These are phyloP conservation scores for Peronosclerospora sorghi DNA, from an alignment of 352 stramenopile species.

Conservation along the genomic window DNA sequence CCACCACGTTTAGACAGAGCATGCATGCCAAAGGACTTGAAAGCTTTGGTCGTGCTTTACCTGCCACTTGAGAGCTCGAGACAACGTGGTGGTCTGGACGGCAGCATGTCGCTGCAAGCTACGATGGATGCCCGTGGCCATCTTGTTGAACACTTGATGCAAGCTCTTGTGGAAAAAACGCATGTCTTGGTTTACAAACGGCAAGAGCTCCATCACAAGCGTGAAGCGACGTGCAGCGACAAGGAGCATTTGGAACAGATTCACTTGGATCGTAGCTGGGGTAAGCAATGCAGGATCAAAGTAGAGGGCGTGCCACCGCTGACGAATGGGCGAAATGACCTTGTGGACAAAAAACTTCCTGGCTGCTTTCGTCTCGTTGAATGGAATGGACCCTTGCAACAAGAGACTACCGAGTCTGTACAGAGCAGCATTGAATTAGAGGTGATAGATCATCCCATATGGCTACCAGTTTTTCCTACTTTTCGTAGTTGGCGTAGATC, in stretches of 20 bases:
- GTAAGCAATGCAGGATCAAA: constrained; percentile 37
- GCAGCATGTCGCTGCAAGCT: constrained; percentile 12
- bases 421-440: constrained; percentile 2
- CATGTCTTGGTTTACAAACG: constrained; percentile 31
- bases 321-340: constrained; percentile 45
- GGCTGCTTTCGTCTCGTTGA: constrained; percentile 45
- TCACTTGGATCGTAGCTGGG: constrained; percentile 34
- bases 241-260: constrained; percentile 48
- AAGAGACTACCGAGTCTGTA: constrained; percentile 23
- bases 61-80: constrained; percentile 9
- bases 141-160: constrained; percentile 32
- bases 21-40: too few relatives aligned
- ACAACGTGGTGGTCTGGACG: background rate
- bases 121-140: constrained; percentile 30
- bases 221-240: constrained; percentile 41
- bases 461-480: constrained; percentile 21
- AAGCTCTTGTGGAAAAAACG: constrained; percentile 32
- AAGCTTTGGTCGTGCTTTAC: too few relatives aligned
- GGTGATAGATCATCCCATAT: background rate
- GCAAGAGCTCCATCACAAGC: constrained; percentile 41
- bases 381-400: constrained; percentile 34
- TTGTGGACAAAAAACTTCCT: constrained; percentile 52
- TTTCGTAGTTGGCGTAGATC: constrained; percentile 71
- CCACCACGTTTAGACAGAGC: too few relatives aligned
- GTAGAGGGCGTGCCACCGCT: constrained; percentile 60